Evolutionary conservation across 2,329 filamentous ascomycete species (phyloP), one percentile per base, ranked within the genome.

Genomic region (Claviceps sp.): DNA sequence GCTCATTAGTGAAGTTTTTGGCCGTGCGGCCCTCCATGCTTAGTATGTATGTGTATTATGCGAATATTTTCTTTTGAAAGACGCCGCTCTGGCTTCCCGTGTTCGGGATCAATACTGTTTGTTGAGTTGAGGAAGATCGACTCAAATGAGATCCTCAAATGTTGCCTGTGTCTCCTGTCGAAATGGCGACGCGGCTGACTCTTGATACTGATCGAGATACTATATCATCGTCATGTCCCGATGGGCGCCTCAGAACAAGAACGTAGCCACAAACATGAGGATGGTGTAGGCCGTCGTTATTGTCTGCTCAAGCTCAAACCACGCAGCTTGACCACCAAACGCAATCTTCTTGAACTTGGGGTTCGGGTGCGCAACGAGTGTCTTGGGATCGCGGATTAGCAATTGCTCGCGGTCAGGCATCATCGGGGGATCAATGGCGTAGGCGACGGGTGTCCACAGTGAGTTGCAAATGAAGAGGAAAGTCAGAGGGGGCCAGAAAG

Each of bases 401-500:
- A 83, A 64, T 5, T 78, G 71, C 60, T 81, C 75, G 16, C 80
- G 72, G 36, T 79, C 74, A 0, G 78, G 77, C 66, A 80, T 73
- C 3, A 60, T 65, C 0, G 80, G 80, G 0, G 80, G 80, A 56
- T 76, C 75, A 50, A 83, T 75, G 23, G 78, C 77, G 59, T 84
- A 84, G 1, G 70, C 68, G 45, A 84, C 70, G 0, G 80, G 80
- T 0, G 72, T 78, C 76, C 77, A 80, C 26, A 78, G 65, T 1
- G 75, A 75, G 49, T 68, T 73, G 66, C 72, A 73, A 47, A 76
- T 70, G 59, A 77, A 75, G 44, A 80, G 58, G 65, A 78, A 81
- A 0, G 77, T 75, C 44, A 81, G 58, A 0, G 79, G 79, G 5
- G 78, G 78, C 79, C 79, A 83, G 65, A 76, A 77, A 13, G 77